phyloP scores from a whole-genome alignment of 1,284 basidiomycete species.

The Apiotrichum brassicae region DNA sequence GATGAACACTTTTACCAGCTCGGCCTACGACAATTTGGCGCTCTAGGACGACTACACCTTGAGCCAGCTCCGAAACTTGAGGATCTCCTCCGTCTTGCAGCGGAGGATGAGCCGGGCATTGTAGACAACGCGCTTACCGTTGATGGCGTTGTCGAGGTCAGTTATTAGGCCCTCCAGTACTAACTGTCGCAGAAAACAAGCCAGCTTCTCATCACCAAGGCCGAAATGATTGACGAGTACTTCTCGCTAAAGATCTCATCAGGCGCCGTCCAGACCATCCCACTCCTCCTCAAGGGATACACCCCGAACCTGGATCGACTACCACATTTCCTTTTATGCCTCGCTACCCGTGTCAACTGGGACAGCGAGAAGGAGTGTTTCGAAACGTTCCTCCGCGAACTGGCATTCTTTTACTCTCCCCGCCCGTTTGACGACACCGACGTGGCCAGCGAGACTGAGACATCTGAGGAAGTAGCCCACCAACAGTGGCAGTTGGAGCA shows the following conservation, averaged over 20 bases:
- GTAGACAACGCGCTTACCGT: constrained; percentile 34
- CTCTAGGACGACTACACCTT: constrained; percentile 65
- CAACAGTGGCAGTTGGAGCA: constrained; percentile 80
- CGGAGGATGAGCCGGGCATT: constrained; percentile 58
- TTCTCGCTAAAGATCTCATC: constrained; percentile 69
- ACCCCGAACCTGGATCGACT: constrained; percentile 78
- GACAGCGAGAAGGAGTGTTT: constrained; percentile 78
- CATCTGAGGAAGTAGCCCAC: constrained; percentile 46
- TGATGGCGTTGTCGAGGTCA: constrained; percentile 62
- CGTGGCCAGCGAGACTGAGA: constrained; percentile 15
- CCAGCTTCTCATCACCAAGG: constrained; percentile 47
- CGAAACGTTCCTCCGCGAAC: constrained; percentile 72
- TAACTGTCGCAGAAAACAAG: constrained; percentile 11
- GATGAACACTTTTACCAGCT: constrained; percentile 96
- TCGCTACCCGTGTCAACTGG: constrained; percentile 88
- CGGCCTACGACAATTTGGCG: constrained; percentile 84
- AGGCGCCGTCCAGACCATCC: constrained; percentile 67
- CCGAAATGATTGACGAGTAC: constrained; percentile 89
- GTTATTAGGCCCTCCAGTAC: constrained; percentile 22
- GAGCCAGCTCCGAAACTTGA: constrained; percentile 72
- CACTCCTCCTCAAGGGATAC: constrained; percentile 74
- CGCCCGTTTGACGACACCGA: constrained; percentile 41
- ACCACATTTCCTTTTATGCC: constrained; percentile 74
- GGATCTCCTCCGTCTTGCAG: constrained; percentile 68
- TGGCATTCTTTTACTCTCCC: constrained; percentile 84